Evolutionary conservation across 768 basidiomycete genomes (phyloP).

Genomic region (Dendrothele bispora): DNA sequence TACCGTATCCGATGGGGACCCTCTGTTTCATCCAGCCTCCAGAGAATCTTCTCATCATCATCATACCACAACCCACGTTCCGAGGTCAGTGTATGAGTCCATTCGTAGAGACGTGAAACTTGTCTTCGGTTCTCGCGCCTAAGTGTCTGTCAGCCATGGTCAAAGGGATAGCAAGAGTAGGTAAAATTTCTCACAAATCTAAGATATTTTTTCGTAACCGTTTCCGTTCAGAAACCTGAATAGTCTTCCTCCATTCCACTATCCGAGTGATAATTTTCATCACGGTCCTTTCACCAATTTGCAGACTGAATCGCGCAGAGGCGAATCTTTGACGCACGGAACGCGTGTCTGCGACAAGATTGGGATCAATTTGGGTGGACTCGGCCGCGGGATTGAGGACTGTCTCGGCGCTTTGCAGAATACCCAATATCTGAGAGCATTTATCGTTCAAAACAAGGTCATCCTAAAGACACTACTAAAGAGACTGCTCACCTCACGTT

Average conservation of each 20-base stretch:
- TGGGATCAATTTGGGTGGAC: constrained; percentile 52
- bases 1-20: constrained; percentile 87
- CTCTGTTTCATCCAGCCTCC: constrained; percentile 91
- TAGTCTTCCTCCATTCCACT: constrained; percentile 71
- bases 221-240: constrained; percentile 69
- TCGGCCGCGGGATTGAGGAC: constrained; percentile 50
- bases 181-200: constrained; percentile 56
- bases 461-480: not conserved
- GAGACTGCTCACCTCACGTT: constrained; percentile 57
- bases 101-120: constrained; percentile 57
- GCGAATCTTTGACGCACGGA: constrained; percentile 50
- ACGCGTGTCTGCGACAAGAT: constrained; percentile 51
- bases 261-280: constrained; percentile 64
- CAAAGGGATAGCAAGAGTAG: not conserved
- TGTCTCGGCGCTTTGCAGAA: constrained; percentile 51
- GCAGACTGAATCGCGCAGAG: constrained; percentile 60
- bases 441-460: not conserved
- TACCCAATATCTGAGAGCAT: constrained; percentile 52
- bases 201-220: constrained; percentile 66
- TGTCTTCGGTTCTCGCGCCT: constrained; percentile 82
- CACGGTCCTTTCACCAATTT: constrained; percentile 61
- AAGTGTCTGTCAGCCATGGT: constrained; percentile 4
- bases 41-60: constrained; percentile 47
- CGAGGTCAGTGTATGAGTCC: constrained; percentile 59
- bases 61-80: constrained; percentile 91